These are phyloP conservation scores for Biscogniauxia sp. DNA, from an alignment of 2,329 filamentous ascomycete species.

Conservation along the genomic window DNA sequence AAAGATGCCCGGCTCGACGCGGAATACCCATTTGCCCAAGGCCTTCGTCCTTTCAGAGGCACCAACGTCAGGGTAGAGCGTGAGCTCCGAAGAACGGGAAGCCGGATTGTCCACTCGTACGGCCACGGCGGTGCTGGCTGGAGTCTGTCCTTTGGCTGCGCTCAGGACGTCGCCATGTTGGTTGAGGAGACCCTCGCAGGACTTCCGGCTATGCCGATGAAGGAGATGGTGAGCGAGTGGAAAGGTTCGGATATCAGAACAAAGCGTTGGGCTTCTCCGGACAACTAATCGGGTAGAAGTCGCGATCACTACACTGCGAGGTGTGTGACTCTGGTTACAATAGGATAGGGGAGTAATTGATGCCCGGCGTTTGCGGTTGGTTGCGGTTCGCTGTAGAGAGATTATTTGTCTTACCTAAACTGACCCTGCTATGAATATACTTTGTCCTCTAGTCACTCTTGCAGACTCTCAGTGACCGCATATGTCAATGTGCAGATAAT, in stretches of 20 bases:
- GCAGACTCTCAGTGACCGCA: not conserved
- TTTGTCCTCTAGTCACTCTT: not conserved
- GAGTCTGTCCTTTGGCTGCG: constrained; percentile 41
- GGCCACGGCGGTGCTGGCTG: constrained; percentile 45
- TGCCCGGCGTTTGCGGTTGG: not conserved
- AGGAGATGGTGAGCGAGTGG: constrained; percentile 22
- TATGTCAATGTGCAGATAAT: not conserved
- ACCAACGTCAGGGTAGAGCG: constrained; percentile 43
- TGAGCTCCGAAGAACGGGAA: constrained; percentile 34
- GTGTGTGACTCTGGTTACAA: not conserved
- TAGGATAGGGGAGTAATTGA: not conserved
- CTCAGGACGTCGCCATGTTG: constrained; percentile 34
- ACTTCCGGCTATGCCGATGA: constrained; percentile 30
- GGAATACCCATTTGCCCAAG: constrained; percentile 43
- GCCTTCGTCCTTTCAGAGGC: constrained; percentile 39
- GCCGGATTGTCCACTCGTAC: constrained; percentile 43
- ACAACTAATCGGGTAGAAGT: not conserved
- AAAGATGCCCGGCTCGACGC: constrained; percentile 39
- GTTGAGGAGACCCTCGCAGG: constrained; percentile 36
- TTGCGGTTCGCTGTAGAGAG: not conserved
- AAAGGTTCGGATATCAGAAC: constrained; percentile 21
- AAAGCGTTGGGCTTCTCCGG: constrained; percentile 1
- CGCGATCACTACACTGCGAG: not conserved
- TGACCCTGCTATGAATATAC: not conserved
- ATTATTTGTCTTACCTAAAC: not conserved